Base-by-base conservation (phyloP, 176 grass and related monocot species). In the Pontederia paniculata region DNA sequence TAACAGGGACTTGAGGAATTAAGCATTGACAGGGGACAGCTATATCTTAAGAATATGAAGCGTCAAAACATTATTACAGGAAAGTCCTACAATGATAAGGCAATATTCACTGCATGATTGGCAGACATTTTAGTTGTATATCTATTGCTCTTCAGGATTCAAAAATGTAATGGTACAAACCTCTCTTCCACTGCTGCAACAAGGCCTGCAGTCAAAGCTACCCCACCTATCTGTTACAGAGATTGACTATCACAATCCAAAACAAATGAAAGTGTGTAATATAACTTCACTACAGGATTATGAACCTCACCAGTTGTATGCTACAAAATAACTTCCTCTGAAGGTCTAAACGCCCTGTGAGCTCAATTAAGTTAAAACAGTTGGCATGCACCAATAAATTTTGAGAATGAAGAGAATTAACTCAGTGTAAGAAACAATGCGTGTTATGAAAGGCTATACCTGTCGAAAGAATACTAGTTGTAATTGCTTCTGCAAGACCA, bases 291-390 rank as follows among this genome's bases (percentile, higher is more conserved):
- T 44, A 52, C 58, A 48, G n/a, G 12, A 54, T 21, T 2, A 25
- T 53, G 54, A 54, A 55, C 58, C 71, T 74, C 70, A 96, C 91
- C 91, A 96, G 74, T 57, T 96, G 91, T 75, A 96, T 96, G 64
- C 91, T 96, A 57, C 77, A 84, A 61, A 96, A 96, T n/a, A 96
- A 71, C 68, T 96, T 96, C 73, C 80, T 89, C 80, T 96, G 86
- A 73, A 96, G 85, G 23, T 96, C 91, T 71, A 84, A 58, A 68
- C 86, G 85, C 48, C 91, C 85, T 96, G 51, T 48, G 8, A 61
- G 21, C 20, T 58, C 21, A 42, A 42, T 58, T 31, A 31, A 31
- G 5, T 31, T 31, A 31, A 9, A 58, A 15, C 23, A 58, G 23
- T 58, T 12, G 31, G 7, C 14, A 28, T 31, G 37, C 20, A 58